Evolutionary conservation across 495 filamentous ascomycete species (phyloP), one percentile per base, ranked within the genome.

Genomic region (Penicillium macrosclerotiorum): DNA sequence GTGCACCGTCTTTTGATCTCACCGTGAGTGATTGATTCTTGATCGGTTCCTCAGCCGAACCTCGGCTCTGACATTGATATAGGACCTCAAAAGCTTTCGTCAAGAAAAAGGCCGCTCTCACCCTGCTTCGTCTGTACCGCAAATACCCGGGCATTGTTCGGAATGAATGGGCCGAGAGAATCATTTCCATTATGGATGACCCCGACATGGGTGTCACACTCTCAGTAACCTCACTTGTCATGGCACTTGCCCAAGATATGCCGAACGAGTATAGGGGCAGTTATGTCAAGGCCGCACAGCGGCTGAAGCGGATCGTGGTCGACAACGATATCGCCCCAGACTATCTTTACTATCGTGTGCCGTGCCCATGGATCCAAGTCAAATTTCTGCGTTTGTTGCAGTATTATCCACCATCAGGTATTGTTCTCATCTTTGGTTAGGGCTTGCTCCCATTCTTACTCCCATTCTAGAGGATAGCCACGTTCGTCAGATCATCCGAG

Each of bases 121-220:
- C 94, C 2, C 74, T 99, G n/a, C 83, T 99, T 19, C 86, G 94
- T 34, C 69, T 99, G 11, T 99, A 95, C 70, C 86, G 94, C 43
- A 99, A 97, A 72, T 84, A 91, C 55, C 88, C 90, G 0, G 83
- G 77, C 42, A 96, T 97, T 55, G 88, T 99, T 8, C 89, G 95
- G 62, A 88, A 86, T 34, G 89, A 96, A 74, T 99, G 94, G 93
- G 86, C 90, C 0, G 94, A 97, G 64, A 76, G 94, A 33, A 96
- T 99, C 56, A 95, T 99, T 62, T 91, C 92, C 2, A 74, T 99
- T 12, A 97, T 99, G 94, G 94, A 99, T 60, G 94, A 99, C 52
- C 77, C 81, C 5, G 92, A 99, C 53, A 83, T 96, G 70, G 94
- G 94, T 45, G 94, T 99, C 17, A 88, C 90, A 2, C 73, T 97